Conservation (phyloP, 768 basidiomycete species). For the Kwoniella sp. region DNA sequence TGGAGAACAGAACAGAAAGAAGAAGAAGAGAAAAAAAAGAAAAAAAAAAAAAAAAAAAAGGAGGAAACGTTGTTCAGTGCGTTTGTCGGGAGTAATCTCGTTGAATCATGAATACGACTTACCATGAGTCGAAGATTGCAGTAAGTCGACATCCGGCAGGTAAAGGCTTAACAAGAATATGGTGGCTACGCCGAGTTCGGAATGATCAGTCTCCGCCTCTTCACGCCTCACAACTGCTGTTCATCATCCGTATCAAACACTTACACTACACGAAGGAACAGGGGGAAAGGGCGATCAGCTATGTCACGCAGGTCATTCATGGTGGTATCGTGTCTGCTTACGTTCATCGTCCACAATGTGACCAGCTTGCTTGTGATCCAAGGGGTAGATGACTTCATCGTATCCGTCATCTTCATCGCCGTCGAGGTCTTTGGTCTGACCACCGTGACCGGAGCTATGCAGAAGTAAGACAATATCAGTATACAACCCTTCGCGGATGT, state of each 20-base stretch:
- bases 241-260: background rate
- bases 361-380: constrained; percentile 69
- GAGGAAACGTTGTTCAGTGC: too few relatives aligned
- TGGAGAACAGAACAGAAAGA: too few relatives aligned
- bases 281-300: background rate
- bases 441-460: constrained; percentile 90
- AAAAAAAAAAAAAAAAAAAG: too few relatives aligned
- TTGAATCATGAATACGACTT: background rate
- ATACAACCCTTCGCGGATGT: too few relatives aligned
- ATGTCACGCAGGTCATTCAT: too few relatives aligned
- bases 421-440: constrained; percentile 73
- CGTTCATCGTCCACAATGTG: constrained; percentile 88
- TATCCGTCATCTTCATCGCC: constrained; percentile 55
- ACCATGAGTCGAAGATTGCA: constrained; percentile 56
- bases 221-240: background rate
- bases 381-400: constrained; percentile 70
- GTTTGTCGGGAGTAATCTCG: too few relatives aligned
- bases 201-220: background rate
- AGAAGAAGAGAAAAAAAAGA: too few relatives aligned
- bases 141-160: constrained; percentile 88
- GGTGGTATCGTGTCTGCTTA: constrained; percentile 43
- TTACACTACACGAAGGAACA: background rate
- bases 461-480: background rate
- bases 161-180: constrained; percentile 72
- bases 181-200: constrained; percentile 58